Conservation (phyloP, 495 filamentous ascomycete species). For the Penicillium roqueforti region DNA sequence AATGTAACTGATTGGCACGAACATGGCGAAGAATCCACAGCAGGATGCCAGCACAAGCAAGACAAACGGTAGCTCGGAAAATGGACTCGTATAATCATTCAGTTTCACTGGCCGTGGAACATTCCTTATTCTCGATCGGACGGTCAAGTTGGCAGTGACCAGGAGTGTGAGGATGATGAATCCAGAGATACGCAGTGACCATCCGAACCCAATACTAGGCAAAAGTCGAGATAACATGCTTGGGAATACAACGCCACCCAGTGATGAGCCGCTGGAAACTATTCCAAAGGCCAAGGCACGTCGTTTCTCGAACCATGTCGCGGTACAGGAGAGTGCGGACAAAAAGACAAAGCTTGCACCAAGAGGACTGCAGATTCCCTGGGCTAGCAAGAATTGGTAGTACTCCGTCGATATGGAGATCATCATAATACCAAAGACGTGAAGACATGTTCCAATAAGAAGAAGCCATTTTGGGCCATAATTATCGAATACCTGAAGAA, state of each 20-base stretch:
- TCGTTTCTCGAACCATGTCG: conserved; percentile 52
- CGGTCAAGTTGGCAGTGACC: conserved; percentile 30
- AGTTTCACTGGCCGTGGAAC: conserved; percentile 1
- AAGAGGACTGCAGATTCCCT: conserved; percentile 37
- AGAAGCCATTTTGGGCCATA: conserved; percentile 67
- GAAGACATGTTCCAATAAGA: conserved; percentile 55
- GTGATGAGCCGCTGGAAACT: conserved; percentile 46
- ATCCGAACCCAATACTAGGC: conserved; percentile 34
- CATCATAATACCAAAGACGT: conserved; percentile 70
- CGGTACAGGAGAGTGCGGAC: conserved; percentile 29
- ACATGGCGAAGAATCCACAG: conserved; percentile 17
- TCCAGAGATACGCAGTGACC: conserved; percentile 39
- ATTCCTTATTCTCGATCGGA: conserved; percentile 28
- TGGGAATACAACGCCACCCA: conserved; percentile 52
- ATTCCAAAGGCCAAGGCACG: conserved; percentile 51
- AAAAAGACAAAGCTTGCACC: conserved; percentile 26
- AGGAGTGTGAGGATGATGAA: conserved; percentile 36
- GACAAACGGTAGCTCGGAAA: conserved; percentile 9
- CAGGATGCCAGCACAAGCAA: conserved; percentile 12
- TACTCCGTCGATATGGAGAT: conserved; percentile 38
- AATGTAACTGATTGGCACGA: conserved; percentile 17
- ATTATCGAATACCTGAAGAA: conserved; percentile 51
- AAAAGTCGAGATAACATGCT: conserved; percentile 37
- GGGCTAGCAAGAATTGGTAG: conserved; percentile 44
- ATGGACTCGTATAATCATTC: conserved; percentile 7